Conservation (phyloP, 1,284 basidiomycete genomes). For the Peniophora sp. region DNA sequence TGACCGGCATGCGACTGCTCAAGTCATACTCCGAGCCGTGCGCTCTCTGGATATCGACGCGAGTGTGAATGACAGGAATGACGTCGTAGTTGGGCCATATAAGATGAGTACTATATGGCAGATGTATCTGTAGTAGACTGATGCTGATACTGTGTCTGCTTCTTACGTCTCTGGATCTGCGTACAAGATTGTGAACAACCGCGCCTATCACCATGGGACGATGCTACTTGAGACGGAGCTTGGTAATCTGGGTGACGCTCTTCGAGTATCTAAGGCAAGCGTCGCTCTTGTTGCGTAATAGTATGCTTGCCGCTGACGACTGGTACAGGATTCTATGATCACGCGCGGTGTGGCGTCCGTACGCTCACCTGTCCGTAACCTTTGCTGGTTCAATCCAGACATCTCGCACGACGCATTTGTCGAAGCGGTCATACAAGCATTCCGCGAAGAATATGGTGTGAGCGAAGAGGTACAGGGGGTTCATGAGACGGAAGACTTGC, state of each 20-base stretch:
- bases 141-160: constrained; percentile 1
- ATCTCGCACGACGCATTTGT: constrained; percentile 70
- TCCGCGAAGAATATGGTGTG: constrained; percentile 57
- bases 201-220: constrained; percentile 98
- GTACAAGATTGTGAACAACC: constrained; percentile 87
- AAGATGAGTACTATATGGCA: constrained; percentile 63
- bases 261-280: constrained; percentile 66
- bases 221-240: constrained; percentile 90
- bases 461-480: constrained; percentile 36
- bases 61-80: constrained; percentile 84
- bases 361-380: constrained; percentile 85
- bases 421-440: constrained; percentile 64
- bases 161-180: constrained; percentile 91
- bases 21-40: constrained; percentile 75
- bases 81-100: constrained; percentile 74
- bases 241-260: constrained; percentile 60
- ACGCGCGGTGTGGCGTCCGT: constrained; percentile 89
- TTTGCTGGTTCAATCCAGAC: constrained; percentile 47
- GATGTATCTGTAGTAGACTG: constrained; percentile 1
- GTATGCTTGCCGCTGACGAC: not conserved
- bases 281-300: constrained; percentile 1
- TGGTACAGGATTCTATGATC: constrained; percentile 58
- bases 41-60: constrained; percentile 69
- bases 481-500: constrained; percentile 35
- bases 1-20: constrained; percentile 73